Percentiles rank a stretch among this genome's conserved stretches.
Evolutionary conservation across 2,329 filamentous ascomycete species (phyloP).

Genomic region (Beauveria rudraprayagi): DNA sequence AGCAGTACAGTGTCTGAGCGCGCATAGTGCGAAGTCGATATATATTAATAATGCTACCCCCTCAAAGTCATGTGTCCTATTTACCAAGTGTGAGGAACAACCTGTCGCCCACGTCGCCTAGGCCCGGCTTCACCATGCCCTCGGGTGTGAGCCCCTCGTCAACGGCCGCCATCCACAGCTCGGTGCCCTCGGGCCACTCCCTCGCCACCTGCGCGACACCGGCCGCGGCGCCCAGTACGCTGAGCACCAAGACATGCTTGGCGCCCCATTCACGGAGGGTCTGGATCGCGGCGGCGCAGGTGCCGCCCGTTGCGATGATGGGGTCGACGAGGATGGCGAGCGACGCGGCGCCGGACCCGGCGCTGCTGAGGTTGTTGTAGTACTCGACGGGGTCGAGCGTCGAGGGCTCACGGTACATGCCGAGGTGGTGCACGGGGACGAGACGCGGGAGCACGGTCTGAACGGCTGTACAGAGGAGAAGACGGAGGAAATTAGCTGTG

Average conservation of each 20-base stretch:
- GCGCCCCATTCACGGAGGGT: constrained; percentile 87
- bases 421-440: constrained; percentile 84
- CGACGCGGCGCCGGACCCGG: constrained; percentile 33
- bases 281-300: constrained; percentile 81
- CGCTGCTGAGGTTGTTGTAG: constrained; percentile 78
- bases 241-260: constrained; percentile 67
- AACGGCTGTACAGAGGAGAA: constrained; percentile 45
- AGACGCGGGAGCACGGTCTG: constrained; percentile 73
- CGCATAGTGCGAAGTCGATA: not conserved
- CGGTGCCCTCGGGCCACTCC: constrained; percentile 69
- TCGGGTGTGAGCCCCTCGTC: constrained; percentile 65
- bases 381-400: constrained; percentile 89
- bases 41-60: not conserved
- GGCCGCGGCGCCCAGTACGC: constrained; percentile 62
- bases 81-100: constrained; percentile 86
- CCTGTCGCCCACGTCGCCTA: constrained; percentile 86
- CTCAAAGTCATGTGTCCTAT: constrained; percentile 5
- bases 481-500: not conserved
- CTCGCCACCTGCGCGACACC: constrained; percentile 54
- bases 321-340: constrained; percentile 85
- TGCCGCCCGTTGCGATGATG: constrained; percentile 88
- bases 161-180: constrained; percentile 76
- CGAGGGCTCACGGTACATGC: constrained; percentile 83
- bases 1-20: constrained; percentile 37
- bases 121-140: constrained; percentile 84